Evolutionary conservation across 805 yeast species (phyloP), one percentile per base, ranked within the genome.

Genomic region (Metschnikowia drakensbergensis): DNA sequence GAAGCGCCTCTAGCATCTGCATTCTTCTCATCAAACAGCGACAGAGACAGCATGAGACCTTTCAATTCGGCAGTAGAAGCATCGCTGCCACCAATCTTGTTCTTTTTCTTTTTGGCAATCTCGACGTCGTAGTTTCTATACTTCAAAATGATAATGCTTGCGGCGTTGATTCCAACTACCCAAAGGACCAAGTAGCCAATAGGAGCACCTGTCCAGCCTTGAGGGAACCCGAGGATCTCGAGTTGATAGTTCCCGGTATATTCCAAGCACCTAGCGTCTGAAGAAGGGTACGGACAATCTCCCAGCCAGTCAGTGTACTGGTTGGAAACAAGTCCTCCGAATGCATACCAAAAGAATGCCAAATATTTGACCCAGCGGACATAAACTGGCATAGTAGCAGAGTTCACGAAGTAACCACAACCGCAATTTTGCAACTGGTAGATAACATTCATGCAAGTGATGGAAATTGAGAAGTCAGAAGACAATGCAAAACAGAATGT

Each of bases 351-450:
- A 45, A 84, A 74, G 60, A 79, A 86, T 0, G 92, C 83, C 48
- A 83, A 69, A 64, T 86, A 88, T 60, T 84, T 86, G 4, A 84
- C 76, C 96, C 96, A 88, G 32, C 88, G 73, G 6, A 88, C 95
- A 58, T 89, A 89, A 1, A 86, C 95, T 0, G 96, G 96, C 82
- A 88, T 76, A 1, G 80, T 74, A 6, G 73, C 70, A 0, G 90
- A 80, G 62, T 88, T 87, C 23, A 84, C 86, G 59, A 85, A 88
- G 65, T 80, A 86, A 0, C 96, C 96, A 63, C 88, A 83, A 0
- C 88, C 88, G 75, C 86, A 79, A 45, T 87, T 80, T 27, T 87
- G 88, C 27, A 86, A 67, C 29, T 89, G 87, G 60, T 81, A 85
- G 51, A 81, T 76, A 46, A 82, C 61, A 58, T 86, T 86, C 30